These are phyloP conservation scores for Fusarium scirpi DNA, from an alignment of 2,329 filamentous ascomycete species.

Conservation along the genomic window DNA sequence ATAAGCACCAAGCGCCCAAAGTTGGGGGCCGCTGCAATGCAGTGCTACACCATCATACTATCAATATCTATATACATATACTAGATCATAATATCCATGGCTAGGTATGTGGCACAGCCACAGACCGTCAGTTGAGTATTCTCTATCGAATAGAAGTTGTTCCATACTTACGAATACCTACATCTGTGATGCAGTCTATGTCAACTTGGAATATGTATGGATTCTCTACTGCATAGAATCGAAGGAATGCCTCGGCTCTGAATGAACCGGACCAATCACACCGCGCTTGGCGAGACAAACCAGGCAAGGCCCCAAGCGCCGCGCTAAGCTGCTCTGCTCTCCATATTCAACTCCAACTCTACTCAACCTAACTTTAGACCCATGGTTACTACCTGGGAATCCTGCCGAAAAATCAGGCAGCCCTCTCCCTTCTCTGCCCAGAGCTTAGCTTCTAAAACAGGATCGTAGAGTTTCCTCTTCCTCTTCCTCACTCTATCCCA, in stretches of 20 bases:
- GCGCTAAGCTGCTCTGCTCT: slow-evolving; percentile 1
- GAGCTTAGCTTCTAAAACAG: slow-evolving; percentile 1
- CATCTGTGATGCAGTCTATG: background rate
- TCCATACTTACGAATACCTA: slow-evolving; percentile 1
- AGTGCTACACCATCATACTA: slow-evolving; percentile 29
- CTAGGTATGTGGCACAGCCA: slow-evolving; percentile 30
- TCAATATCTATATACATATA: slow-evolving; percentile 21
- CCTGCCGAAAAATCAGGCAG: slow-evolving; percentile 8
- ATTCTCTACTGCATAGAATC: slow-evolving; percentile 2
- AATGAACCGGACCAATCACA: slow-evolving; percentile 33
- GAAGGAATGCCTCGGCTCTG: slow-evolving; percentile 30
- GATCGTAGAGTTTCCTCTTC: background rate
- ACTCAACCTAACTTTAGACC: slow-evolving; percentile 4
- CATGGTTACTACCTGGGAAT: background rate
- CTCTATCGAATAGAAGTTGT: slow-evolving; percentile 6
- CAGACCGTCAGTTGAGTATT: background rate
- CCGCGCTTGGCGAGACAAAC: background rate
- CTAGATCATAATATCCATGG: slow-evolving; percentile 9
- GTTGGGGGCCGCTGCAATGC: slow-evolving; percentile 28
- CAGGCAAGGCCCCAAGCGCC: background rate
- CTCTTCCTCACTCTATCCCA: background rate
- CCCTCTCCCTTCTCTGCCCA: background rate
- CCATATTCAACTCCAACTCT: background rate
- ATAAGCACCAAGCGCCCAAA: slow-evolving; percentile 18
- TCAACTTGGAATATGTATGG: background rate